Evolutionary conservation across 75 land plant species (phyloP).

Genomic region (Sequoia sempervirens): DNA sequence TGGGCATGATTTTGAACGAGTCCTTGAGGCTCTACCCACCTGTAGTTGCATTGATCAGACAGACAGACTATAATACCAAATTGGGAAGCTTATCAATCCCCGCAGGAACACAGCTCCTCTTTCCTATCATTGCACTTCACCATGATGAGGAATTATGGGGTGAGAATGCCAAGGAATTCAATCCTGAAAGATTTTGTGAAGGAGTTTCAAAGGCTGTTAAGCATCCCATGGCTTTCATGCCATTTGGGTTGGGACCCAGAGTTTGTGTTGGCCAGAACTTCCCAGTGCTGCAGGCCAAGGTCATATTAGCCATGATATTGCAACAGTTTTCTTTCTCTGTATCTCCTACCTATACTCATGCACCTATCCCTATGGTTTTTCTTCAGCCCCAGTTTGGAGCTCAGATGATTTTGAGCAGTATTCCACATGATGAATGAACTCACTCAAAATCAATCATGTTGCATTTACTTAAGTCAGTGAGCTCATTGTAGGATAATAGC

Average conservation of each 20-base stretch:
- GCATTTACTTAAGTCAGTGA: not conserved
- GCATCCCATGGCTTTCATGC: slow-evolving; percentile 41
- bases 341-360: slow-evolving; percentile 46
- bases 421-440: not conserved
- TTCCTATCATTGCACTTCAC: slow-evolving; percentile 34
- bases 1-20: slow-evolving; percentile 34
- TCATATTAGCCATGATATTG: slow-evolving; percentile 41
- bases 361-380: slow-evolving; percentile 25
- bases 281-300: slow-evolving; percentile 50
- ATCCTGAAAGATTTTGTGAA: slow-evolving; percentile 54
- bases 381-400: slow-evolving; percentile 47
- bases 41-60: slow-evolving; percentile 7
- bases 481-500: not conserved
- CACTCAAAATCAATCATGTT: not conserved
- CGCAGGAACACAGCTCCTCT: slow-evolving; percentile 8
- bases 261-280: slow-evolving; percentile 59
- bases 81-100: slow-evolving; percentile 19
- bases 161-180: slow-evolving; percentile 46
- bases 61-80: slow-evolving; percentile 7
- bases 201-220: slow-evolving; percentile 50
- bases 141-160: slow-evolving; percentile 52
- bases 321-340: slow-evolving; percentile 37
- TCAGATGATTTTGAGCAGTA: slow-evolving; percentile 14
- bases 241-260: slow-evolving; percentile 58
- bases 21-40: slow-evolving; percentile 34